Percentiles rank a stretch among this genome's conserved stretches.
phyloP scores from a whole-genome alignment of 148 eudicot genomes.

The Hydrangea macrophylla region DNA sequence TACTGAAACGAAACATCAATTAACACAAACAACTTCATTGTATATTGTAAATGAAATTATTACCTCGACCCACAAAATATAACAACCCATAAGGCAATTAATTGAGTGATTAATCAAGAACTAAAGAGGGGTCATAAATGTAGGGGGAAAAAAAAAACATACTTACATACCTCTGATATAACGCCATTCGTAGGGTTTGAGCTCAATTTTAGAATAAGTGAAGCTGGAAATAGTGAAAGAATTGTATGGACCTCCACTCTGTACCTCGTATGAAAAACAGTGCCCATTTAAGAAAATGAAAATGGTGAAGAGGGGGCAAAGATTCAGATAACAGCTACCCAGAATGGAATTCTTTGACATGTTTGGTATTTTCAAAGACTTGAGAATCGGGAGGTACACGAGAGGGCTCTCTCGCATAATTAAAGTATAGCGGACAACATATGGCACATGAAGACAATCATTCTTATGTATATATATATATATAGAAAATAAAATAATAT shows the following conservation, averaged over 20 bases:
- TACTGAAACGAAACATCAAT: background rate
- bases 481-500: no score
- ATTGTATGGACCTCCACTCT: constrained; percentile 24
- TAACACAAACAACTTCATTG: constrained; percentile 3
- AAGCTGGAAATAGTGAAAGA: constrained; percentile 62
- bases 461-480: no score
- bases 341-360: constrained; percentile 32
- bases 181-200: constrained; percentile 76
- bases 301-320: constrained; percentile 9
- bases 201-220: constrained; percentile 49
- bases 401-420: no score
- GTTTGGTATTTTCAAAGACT: background rate
- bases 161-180: constrained; percentile 69
- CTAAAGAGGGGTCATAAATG: background rate
- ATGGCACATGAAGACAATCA: no score
- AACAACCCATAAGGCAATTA: background rate
- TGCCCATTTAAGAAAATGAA: constrained; percentile 15
- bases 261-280: constrained; percentile 23
- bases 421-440: no score
- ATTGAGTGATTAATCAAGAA: background rate
- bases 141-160: background rate
- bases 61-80: constrained; percentile 7
- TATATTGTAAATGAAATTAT: background rate
- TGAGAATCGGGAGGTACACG: no score
- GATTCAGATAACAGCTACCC: constrained; percentile 20